Conservation (phyloP, 2,329 filamentous ascomycete species). For the Aspergillus niger region DNA sequence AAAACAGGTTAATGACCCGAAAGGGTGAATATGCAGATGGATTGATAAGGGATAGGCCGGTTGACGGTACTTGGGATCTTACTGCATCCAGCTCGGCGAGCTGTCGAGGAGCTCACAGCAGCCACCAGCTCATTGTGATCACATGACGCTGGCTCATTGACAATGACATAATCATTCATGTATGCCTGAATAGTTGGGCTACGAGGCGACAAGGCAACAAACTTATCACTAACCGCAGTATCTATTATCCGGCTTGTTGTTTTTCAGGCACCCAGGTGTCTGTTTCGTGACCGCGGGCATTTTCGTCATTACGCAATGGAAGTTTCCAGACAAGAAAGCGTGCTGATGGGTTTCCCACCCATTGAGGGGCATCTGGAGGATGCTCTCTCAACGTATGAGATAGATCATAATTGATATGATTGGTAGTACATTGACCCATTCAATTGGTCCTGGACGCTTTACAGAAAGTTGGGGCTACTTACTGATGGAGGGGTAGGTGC, state of each 20-base stretch:
- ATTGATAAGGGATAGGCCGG: conserved; percentile 20
- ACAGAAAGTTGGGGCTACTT: not conserved
- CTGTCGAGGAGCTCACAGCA: conserved; percentile 30
- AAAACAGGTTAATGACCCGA: not conserved
- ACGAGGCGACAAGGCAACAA: too few relatives aligned
- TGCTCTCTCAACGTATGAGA: not conserved
- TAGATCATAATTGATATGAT: too few relatives aligned
- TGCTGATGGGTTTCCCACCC: not conserved
- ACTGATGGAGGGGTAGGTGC: not conserved
- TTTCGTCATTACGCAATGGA: conserved; percentile 29
- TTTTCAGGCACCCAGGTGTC: conserved; percentile 23
- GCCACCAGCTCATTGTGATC: conserved; percentile 5
- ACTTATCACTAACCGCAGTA: conserved; percentile 13
- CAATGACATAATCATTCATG: not conserved
- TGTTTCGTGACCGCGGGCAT: not conserved
- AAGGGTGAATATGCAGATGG: not conserved
- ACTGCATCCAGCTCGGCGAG: conserved; percentile 30
- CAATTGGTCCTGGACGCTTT: not conserved
- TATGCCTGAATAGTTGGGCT: conserved; percentile 11
- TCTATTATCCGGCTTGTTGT: conserved; percentile 18
- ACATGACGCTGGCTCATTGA: conserved; percentile 21
- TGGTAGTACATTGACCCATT: not conserved
- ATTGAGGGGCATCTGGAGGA: conserved; percentile 1
- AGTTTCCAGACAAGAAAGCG: conserved; percentile 15
- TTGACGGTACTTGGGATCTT: conserved; percentile 19